A percentile compares a stretch with the other conserved stretches of the same genome.
phyloP scores from a whole-genome alignment of 2,329 filamentous ascomycete species.

The Talaromyces sp. region DNA sequence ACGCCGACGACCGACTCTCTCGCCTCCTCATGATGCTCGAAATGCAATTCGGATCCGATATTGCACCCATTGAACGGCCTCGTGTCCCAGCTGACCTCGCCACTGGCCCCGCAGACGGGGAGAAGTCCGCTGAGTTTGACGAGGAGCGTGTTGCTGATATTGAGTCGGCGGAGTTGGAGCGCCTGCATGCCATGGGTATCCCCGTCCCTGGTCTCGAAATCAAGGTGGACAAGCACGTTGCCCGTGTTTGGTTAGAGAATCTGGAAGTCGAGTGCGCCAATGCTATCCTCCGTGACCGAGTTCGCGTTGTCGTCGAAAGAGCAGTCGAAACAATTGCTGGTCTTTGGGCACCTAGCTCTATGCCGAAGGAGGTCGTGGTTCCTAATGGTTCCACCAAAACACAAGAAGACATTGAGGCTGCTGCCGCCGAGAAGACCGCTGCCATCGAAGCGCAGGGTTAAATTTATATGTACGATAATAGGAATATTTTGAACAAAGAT shows the following conservation, averaged over 20 bases:
- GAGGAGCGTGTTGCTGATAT: slow-evolving; percentile 56
- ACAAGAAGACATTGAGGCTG: slow-evolving; percentile 17
- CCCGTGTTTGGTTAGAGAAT: slow-evolving; percentile 88
- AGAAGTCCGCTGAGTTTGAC: slow-evolving; percentile 37
- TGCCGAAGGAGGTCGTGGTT: slow-evolving; percentile 21
- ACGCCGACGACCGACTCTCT: slow-evolving; percentile 74
- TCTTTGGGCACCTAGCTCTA: slow-evolving; percentile 52
- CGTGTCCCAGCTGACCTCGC: slow-evolving; percentile 41
- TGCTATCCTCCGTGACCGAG: slow-evolving; percentile 76
- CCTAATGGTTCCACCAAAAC: slow-evolving; percentile 27
- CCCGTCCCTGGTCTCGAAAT: slow-evolving; percentile 88
- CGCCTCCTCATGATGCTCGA: slow-evolving; percentile 95
- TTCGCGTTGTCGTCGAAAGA: slow-evolving; percentile 85
- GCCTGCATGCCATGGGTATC: slow-evolving; percentile 81
- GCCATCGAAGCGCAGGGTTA: slow-evolving; percentile 30
- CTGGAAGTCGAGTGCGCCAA: slow-evolving; percentile 86
- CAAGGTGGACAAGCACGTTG: slow-evolving; percentile 82
- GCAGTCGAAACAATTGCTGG: slow-evolving; percentile 85
- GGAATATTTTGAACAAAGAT: not conserved
- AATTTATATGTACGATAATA: slow-evolving; percentile 24
- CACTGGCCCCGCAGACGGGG: slow-evolving; percentile 18
- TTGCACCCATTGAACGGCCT: slow-evolving; percentile 73
- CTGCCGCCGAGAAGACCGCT: slow-evolving; percentile 22
- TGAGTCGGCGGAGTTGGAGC: slow-evolving; percentile 70
- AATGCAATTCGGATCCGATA: slow-evolving; percentile 89